Percentiles rank a stretch among this genome's conserved stretches.
phyloP scores from a whole-genome alignment of 805 yeast species.

The Tetrapisispora namnaoensis region DNA sequence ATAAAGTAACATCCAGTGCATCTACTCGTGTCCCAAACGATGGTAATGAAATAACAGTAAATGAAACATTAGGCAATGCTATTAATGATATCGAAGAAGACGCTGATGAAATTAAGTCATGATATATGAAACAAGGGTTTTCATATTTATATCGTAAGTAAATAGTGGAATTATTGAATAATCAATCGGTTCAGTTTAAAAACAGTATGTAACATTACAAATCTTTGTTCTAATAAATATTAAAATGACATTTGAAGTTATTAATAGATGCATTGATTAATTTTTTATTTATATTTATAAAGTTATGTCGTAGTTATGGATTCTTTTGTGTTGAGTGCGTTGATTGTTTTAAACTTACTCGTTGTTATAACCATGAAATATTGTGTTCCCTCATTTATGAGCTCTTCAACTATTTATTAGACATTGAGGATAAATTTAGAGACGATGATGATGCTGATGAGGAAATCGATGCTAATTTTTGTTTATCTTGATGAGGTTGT shows the following conservation, averaged over 20 bases:
- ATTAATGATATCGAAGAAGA: background rate
- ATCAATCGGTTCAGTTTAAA: background rate
- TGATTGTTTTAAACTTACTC: too few relatives aligned
- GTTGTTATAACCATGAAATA: too few relatives aligned
- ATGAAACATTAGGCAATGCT: background rate
- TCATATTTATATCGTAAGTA: background rate
- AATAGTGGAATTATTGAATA: too few relatives aligned
- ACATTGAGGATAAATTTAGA: background rate
- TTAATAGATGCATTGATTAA: conserved; percentile 1
- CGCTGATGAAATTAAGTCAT: background rate
- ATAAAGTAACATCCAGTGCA: background rate
- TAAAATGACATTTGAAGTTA: background rate
- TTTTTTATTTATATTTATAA: background rate
- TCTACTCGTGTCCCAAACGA: background rate
- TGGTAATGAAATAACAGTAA: background rate
- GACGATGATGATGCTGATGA: background rate
- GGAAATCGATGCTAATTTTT: background rate
- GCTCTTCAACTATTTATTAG: background rate
- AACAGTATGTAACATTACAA: background rate
- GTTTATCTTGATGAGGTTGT: background rate
- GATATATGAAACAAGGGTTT: too few relatives aligned
- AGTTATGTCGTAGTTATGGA: background rate
- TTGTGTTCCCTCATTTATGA: too few relatives aligned
- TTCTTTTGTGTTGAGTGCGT: too few relatives aligned
- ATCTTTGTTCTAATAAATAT: background rate